A percentile compares a stretch with the other conserved stretches of the same genome.
Evolutionary conservation across 2,329 filamentous ascomycete species (phyloP).

Genomic region (Elsinoe ampelina): DNA sequence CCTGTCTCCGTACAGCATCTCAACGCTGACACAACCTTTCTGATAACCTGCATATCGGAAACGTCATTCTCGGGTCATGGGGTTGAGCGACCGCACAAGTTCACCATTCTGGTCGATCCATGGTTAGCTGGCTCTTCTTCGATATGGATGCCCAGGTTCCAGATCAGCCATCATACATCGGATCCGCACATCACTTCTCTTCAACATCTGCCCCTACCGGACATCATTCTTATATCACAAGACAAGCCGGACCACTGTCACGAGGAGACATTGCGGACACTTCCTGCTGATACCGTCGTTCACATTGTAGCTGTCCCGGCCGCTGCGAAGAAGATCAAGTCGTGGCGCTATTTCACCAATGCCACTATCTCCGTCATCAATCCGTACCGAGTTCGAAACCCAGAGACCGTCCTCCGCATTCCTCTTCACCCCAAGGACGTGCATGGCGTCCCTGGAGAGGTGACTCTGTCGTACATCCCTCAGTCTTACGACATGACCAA

Average conservation of each 20-base stretch:
- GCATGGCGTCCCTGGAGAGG: conserved; percentile 49
- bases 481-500: conserved; percentile 52
- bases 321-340: conserved; percentile 55
- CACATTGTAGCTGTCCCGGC: conserved; percentile 57
- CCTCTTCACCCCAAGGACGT: conserved; percentile 45
- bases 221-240: conserved; percentile 51
- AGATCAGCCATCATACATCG: conserved; percentile 47
- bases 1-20: conserved; percentile 55
- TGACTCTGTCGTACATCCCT: conserved; percentile 60
- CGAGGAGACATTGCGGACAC: conserved; percentile 56
- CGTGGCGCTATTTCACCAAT: conserved; percentile 59
- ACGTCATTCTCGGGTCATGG: conserved; percentile 28
- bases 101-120: conserved; percentile 62
- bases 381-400: conserved; percentile 34
- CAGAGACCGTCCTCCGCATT: conserved; percentile 38
- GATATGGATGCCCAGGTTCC: conserved; percentile 53
- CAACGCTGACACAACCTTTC: conserved; percentile 56
- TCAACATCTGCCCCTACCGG: conserved; percentile 43
- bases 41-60: conserved; percentile 52
- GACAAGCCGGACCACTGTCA: conserved; percentile 63
- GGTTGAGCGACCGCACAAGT: conserved; percentile 31
- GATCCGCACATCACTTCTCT: conserved; percentile 50
- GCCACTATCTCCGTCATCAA: conserved; percentile 35
- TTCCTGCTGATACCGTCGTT: conserved; percentile 47
- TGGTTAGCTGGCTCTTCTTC: conserved; percentile 56